Percentiles rank a stretch among this genome's conserved stretches.
Evolutionary conservation across 2,329 filamentous ascomycete species (phyloP).

Genomic region (Gaeumannomyces tritici): DNA sequence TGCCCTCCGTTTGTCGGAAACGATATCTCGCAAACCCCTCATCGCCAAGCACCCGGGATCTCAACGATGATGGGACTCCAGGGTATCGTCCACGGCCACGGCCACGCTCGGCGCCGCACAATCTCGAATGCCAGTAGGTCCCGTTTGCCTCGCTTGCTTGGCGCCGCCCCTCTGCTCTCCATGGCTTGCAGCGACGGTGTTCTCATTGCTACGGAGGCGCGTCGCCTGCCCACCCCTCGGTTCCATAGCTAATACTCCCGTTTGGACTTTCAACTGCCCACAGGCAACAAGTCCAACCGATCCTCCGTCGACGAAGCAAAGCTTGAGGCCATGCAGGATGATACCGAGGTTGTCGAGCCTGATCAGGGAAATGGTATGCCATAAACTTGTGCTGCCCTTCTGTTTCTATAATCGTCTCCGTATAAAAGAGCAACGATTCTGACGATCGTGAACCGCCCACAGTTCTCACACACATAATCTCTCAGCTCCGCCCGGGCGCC

Average conservation of each 20-base stretch:
- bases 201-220: not conserved
- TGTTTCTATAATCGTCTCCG: not conserved
- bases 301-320: slow-evolving; percentile 48
- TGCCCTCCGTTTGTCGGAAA: not conserved
- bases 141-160: not conserved
- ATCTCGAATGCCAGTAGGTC: slow-evolving; percentile 25
- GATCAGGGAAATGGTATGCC: slow-evolving; percentile 86
- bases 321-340: slow-evolving; percentile 47
- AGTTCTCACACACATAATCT: slow-evolving; percentile 97
- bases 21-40: not conserved
- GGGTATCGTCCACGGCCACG: slow-evolving; percentile 3
- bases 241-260: not conserved
- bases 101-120: slow-evolving; percentile 17
- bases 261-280: not conserved
- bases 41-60: not conserved
- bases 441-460: slow-evolving; percentile 5
- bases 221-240: not conserved
- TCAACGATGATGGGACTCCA: slow-evolving; percentile 3
- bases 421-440: not conserved
- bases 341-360: slow-evolving; percentile 76
- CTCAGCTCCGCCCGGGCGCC: slow-evolving; percentile 87
- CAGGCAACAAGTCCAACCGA: slow-evolving; percentile 4
- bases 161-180: not conserved
- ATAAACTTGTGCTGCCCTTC: not conserved
- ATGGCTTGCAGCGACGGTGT: not conserved